Conservation (phyloP, 2,329 filamentous ascomycete species). For the Trichophyton benhamiae region DNA sequence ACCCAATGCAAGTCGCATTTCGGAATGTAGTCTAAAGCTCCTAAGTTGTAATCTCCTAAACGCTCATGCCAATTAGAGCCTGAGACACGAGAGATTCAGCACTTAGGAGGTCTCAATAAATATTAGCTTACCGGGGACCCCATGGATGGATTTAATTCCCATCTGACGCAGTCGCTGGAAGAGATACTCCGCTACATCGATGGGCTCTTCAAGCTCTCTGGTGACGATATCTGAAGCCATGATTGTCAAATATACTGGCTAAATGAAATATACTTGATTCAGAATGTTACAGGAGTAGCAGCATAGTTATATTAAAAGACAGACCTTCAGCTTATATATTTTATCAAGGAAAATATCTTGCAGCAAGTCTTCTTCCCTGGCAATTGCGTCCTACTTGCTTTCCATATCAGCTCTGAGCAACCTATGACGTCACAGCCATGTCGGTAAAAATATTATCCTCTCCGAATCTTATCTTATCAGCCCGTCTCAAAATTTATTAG, state of each 20-base stretch:
- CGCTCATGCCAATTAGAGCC: background rate
- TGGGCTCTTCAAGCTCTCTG: conserved; percentile 32
- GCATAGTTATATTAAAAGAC: background rate
- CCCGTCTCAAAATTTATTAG: background rate
- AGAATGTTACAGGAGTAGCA: background rate
- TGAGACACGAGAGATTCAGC: conserved; percentile 9
- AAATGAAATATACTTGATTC: background rate
- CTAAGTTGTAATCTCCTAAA: conserved; percentile 54
- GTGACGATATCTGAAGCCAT: conserved; percentile 33
- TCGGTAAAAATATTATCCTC: background rate
- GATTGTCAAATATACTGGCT: conserved; percentile 7
- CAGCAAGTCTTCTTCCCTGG: too few species aligned
- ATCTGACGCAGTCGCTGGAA: conserved; percentile 39
- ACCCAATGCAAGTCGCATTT: conserved; percentile 51
- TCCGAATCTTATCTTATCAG: conserved; percentile 2
- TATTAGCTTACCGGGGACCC: conserved; percentile 39
- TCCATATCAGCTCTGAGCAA: background rate
- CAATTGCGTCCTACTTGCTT: background rate
- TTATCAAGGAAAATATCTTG: background rate
- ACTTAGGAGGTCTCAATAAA: background rate
- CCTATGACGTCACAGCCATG: background rate
- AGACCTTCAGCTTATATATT: background rate
- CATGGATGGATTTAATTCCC: conserved; percentile 39
- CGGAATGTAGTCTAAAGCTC: conserved; percentile 54
- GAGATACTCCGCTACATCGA: conserved; percentile 39